Base-by-base conservation (phyloP, 768 basidiomycete species). In the Tremella yokohamensis region DNA sequence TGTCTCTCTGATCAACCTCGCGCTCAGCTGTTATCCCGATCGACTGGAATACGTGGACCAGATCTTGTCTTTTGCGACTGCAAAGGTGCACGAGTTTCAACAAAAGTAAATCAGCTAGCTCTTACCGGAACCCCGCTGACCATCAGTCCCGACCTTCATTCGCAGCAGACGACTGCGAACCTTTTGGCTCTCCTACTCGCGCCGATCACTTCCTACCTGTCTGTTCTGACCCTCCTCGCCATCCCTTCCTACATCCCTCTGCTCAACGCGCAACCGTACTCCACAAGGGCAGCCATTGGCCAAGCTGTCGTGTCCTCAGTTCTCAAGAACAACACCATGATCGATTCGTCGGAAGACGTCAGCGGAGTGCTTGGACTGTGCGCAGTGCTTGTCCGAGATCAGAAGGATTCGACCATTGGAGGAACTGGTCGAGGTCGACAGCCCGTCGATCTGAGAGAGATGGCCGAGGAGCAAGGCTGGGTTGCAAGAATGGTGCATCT, bases 391-490 rank as follows among this genome's bases (percentile, higher is more conserved):
- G 89, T 97, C 64, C 86, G 86, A 69, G 93, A 97, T 68, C 78
- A 78, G 59, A 77, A 76, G 40, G 79, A 80, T 44, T 69, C 75
- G 34, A 71, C 88, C 69, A 81, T 83, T 1, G 87, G 88, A 66
- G 82, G 77, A 25, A 66, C 77, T 54, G 70, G 56, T 76, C 51
- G 59, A 49, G 62, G 47, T 76, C 49, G 81, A 69, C 56, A 65
- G 84, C 58, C 26, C 79, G 56, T 65, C 24, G 93, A 94, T 73
- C 78, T 86, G 51, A 89, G 93, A 73, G 94, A 98, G 71, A 82
- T 92, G 80, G 93, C 92, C 0, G 96, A 99, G 76, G 96, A 99
- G 76, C 96, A 99, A 69, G 96, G 96, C 0, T 99, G 96, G 96
- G 85, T 97, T 15, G 94, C 96, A 40, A 81, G 94, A 62, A 97